Evolutionary conservation across 2,329 filamentous ascomycete genomes (phyloP), one percentile per base, ranked within the genome.

Genomic region (Incumbomyces delicatus): DNA sequence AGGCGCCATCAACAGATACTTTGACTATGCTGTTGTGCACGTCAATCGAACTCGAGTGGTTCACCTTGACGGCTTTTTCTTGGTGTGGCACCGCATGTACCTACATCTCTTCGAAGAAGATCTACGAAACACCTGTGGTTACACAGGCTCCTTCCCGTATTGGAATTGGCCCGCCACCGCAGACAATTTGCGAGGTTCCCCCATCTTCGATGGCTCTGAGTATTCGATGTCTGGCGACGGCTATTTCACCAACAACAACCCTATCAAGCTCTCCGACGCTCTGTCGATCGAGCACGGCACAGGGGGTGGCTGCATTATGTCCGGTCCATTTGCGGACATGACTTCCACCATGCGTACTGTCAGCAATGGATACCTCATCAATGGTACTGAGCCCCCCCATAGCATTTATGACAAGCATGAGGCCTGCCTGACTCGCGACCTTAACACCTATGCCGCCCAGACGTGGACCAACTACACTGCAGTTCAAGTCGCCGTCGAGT

Each of bases 81-180:
- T 71, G 33, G 60, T 63, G 20, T 70, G 69, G 67, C 70, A 72
- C 48, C 63, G 70, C 34, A 66, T 67, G 49, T 70, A 64, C 52
- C 58, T 66, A 36, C 63, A 59, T 45, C 57, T 65, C 13, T 72
- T 66, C 47, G 70, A 73, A 50, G 57, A 65, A 48, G 66, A 65
- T 20, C 60, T 73, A 3, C 58, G 62, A 37, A 55, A 67, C 2
- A 63, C 69, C 44, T 73, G 71, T 46, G 65, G 66, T 14, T 73
- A 72, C 53, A 62, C 53, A 1, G 70, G 69, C 12, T 59, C 61
- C 4, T 64, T 70, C 45, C 68, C 69, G n/a, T 70, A 68, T 57
- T 67, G 64, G 64, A 61, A 63, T 48, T 65, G 61, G 62, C 56
- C 58, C 36, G 60, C 62, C 29, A 65, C 59, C 18, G 59, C 57